phyloP scores from a whole-genome alignment of 2,329 filamentous ascomycete genomes.

The Neodidymelliopsis sp. region DNA sequence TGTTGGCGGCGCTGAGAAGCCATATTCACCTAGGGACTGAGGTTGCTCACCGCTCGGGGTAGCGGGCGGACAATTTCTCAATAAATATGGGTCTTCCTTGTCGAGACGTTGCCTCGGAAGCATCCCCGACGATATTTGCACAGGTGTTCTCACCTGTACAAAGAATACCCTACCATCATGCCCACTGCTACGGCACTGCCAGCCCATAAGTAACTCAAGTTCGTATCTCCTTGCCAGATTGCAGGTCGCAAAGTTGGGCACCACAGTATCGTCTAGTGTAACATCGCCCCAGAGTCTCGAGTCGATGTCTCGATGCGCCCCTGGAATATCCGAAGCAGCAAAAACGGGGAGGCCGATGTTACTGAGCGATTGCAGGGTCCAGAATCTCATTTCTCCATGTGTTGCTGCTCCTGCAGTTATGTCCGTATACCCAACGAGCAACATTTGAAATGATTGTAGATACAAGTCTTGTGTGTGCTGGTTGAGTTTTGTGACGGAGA shows the following conservation, averaged over 20 bases:
- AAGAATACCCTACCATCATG: constrained; percentile 20
- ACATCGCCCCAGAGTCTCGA: constrained; percentile 13
- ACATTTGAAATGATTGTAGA: constrained; percentile 25
- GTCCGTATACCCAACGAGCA: constrained; percentile 25
- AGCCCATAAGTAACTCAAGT: constrained; percentile 24
- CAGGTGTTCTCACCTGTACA: constrained; percentile 21
- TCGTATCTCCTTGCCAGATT: constrained; percentile 25
- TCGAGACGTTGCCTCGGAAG: neutral
- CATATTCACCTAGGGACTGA: too few species aligned
- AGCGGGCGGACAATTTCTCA: too few species aligned
- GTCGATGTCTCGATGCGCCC: constrained; percentile 7
- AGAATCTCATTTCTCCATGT: constrained; percentile 16
- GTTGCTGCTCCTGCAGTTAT: constrained; percentile 11
- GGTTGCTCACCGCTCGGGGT: too few species aligned
- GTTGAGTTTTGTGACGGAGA: constrained; percentile 13
- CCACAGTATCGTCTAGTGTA: constrained; percentile 8
- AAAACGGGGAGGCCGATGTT: constrained; percentile 17
- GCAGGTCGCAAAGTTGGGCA: constrained; percentile 21
- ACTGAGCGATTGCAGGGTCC: constrained; percentile 25
- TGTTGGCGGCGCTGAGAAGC: too few species aligned
- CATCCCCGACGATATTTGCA: constrained; percentile 21
- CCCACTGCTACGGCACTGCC: constrained; percentile 18
- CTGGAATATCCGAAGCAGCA: neutral
- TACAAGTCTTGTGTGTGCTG: constrained; percentile 9
- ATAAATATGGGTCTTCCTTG: too few species aligned